Evolutionary conservation across 202 grass and related monocot genomes (phyloP), one percentile per base, ranked within the genome.

Genomic region (Panicum virgatum): DNA sequence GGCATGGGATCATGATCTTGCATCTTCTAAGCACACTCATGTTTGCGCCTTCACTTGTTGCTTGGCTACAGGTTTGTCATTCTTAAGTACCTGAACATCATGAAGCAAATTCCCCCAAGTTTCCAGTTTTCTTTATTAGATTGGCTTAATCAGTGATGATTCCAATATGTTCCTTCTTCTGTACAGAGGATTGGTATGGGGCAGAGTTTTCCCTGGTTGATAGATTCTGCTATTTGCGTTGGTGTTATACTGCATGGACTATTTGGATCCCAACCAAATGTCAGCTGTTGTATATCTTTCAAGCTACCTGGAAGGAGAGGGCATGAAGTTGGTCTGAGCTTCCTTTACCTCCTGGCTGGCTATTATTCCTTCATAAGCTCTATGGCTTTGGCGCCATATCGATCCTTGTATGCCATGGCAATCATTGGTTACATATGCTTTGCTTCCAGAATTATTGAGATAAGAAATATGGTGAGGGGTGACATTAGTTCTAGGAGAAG

Each of bases 21-120:
- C 96, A 98, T 88, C 82, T 96, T 87, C 80, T 98, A 78, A 83
- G 85, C 48, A 92, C 70, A 19, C 85, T 98, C 60, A 93, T 98
- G 96, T 96, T 98, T 83, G 84, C 52, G 0, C 96, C 96, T 75
- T 98, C 92, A 63, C 89, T 96, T 81, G 80, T 91, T 80, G 90
- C 96, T 73, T 98, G 96, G 96, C 60, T 98, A 80, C 96, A 96
- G 92, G 96, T 98, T 78, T 66, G 84, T 78, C 23, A 13, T 80
- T 68, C 66, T 64, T 78, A 36, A 23, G 10, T 32, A 82, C 26
- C 15, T 77, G 37, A 51, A 72, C 65, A 48, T 66, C 61, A 77
- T 42, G 51, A 45, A 57, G 26, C 36, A 77, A 82, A 50, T 62
- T 89, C 36, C 76, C 46, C 56, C 12, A 32, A 66, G n/a, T 77